Conservation (phyloP, 2,329 filamentous ascomycete genomes). For the Cordyceps tenuipes region DNA sequence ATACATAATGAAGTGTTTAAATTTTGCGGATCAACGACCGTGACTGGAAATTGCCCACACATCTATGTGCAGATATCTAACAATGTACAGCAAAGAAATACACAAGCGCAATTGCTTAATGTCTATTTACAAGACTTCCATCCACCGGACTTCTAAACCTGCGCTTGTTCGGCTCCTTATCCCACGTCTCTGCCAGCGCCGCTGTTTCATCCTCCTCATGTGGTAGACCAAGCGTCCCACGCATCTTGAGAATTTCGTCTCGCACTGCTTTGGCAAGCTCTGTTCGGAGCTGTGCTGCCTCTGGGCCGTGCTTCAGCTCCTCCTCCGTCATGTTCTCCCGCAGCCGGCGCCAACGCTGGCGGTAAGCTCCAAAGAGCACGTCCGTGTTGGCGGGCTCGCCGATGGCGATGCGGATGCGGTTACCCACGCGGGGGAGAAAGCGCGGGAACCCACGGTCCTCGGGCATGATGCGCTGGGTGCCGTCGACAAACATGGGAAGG, state of each 20-base stretch:
- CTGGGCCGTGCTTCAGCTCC: constrained; percentile 37
- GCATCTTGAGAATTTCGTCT: constrained; percentile 70
- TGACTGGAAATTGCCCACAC: background rate
- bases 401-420: constrained; percentile 65
- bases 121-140: constrained; percentile 39
- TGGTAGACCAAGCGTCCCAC: constrained; percentile 61
- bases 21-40: background rate
- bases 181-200: constrained; percentile 75
- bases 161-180: constrained; percentile 39
- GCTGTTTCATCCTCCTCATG: constrained; percentile 71
- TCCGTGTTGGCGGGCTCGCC: constrained; percentile 71
- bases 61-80: background rate
- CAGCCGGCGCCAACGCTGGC: constrained; percentile 65
- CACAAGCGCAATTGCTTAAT: constrained; percentile 14
- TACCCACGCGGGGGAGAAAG: constrained; percentile 67
- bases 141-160: constrained; percentile 47
- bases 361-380: constrained; percentile 66
- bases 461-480: constrained; percentile 80
- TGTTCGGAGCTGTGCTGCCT: constrained; percentile 62
- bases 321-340: constrained; percentile 39
- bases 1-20: background rate
- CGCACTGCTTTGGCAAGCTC: constrained; percentile 75
- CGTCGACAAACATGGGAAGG: constrained; percentile 90
- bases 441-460: constrained; percentile 73
- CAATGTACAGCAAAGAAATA: background rate